Evolutionary conservation across 2,329 filamentous ascomycete genomes (phyloP), one percentile per base, ranked within the genome.

Genomic region (Talaromyces funiculosus): DNA sequence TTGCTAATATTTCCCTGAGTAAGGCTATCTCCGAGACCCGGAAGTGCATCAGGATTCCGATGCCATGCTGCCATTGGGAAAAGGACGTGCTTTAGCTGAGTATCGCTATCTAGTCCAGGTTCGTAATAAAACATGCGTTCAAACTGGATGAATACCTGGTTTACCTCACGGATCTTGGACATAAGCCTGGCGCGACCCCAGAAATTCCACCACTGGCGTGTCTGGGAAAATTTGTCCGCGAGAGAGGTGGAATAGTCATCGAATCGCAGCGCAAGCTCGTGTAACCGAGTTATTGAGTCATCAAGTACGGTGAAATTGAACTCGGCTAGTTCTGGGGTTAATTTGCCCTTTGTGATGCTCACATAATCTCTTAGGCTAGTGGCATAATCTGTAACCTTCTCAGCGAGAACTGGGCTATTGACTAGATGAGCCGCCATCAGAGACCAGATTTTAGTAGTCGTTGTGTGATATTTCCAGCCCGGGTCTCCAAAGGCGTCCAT

Each of bases 401-500:
- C 82, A 6, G 81, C 78, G 22, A 88, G 77, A 29, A 89, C 73
- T 1, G 82, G 78, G 2, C 73, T 78, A 61, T 87, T 82, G 18
- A 78, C 75, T 4, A 89, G 76, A 62, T 82, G 80, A 4, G 82
- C 81, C 2, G 83, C 74, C 24, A 85, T 73, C n/a, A 87, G 69
- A 24, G 80, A 83, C 3, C 86, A 75, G 8, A 90, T 69, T 69
- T 86, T 85, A 3, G 86, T 81, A 77, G 86, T 84, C 55, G 84
- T 78, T 60, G 77, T 65, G 67, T 85, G 82, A 66, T 84, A 82
- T 12, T 78, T 66, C 68, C 80, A 84, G 8, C 71, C 74, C 0
- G 76, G 75, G 64, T 92, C 89, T 3, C 88, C 88, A 65, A 84
- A 89, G 0, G 75, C 85, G 5, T 85, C 79, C 87, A 91, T 91